Conservation (phyloP, 148 eudicot species). For the Rhododendron ovatum region DNA sequence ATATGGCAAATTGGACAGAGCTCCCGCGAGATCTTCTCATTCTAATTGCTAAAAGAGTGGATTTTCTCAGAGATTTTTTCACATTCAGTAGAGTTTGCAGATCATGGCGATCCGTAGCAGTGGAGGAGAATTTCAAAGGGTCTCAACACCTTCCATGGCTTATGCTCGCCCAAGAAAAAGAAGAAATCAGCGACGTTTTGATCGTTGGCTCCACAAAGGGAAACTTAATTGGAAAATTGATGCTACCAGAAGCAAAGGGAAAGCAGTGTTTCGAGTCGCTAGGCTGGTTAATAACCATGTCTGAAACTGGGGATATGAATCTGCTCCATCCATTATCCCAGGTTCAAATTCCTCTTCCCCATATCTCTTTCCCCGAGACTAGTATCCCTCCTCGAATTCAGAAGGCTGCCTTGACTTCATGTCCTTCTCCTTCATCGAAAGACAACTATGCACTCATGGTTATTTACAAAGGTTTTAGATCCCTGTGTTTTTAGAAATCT, state of each 20-base stretch:
- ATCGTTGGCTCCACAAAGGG: neutral
- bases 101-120: no score
- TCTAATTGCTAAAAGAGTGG: neutral
- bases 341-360: no score
- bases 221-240: neutral
- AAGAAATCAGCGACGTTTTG: no score
- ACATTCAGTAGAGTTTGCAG: neutral
- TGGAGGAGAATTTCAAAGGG: neutral
- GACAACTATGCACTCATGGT: no score
- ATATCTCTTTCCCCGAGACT: no score
- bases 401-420: no score
- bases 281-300: neutral
- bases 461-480: no score
- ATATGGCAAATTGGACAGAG: neutral
- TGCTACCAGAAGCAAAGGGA: neutral
- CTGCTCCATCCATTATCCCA: neutral
- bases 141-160: neutral
- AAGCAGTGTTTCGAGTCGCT: neutral
- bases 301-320: neutral
- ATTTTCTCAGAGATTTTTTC: neutral
- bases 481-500: no score
- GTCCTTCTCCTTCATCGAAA: no score
- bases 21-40: neutral
- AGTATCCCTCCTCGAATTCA: no score
- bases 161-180: neutral